Conservation (phyloP, 176 grass and related monocot species). For the Oryza punctata region DNA sequence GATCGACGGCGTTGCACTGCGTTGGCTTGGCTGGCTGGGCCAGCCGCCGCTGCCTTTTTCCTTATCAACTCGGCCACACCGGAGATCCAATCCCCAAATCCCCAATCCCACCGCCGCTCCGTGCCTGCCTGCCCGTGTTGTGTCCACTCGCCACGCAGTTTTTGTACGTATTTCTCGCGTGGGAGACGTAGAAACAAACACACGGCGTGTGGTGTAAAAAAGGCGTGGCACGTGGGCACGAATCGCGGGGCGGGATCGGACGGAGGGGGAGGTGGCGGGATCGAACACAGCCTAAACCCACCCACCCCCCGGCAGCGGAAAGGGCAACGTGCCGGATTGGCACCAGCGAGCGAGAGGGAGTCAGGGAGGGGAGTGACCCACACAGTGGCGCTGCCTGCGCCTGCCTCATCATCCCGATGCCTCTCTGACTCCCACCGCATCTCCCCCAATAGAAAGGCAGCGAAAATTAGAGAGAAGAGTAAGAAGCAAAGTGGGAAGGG, state of each 20-base stretch:
- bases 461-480: conserved; percentile 22
- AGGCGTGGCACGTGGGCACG: conserved; percentile 49
- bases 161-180: background rate
- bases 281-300: background rate
- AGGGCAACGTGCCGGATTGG: conserved; percentile 44
- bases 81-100: background rate
- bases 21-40: background rate
- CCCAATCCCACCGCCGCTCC: background rate
- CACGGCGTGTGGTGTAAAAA: background rate
- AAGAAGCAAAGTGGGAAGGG: background rate
- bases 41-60: background rate
- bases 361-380: background rate
- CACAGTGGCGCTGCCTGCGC: background rate
- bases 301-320: conserved; percentile 25
- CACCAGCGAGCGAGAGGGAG: background rate
- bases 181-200: background rate
- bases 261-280: background rate
- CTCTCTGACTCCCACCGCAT: conserved; percentile 25
- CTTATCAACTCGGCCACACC: background rate
- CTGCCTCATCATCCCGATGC: conserved; percentile 6
- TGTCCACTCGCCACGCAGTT: background rate
- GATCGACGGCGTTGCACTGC: too few relatives aligned
- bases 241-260: conserved; percentile 33
- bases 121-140: background rate
- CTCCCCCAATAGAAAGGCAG: conserved; percentile 33